Evolutionary conservation across 345 rosid genomes (phyloP), one percentile per base, ranked within the genome.

Genomic region (Melaleuca quinquenervia): DNA sequence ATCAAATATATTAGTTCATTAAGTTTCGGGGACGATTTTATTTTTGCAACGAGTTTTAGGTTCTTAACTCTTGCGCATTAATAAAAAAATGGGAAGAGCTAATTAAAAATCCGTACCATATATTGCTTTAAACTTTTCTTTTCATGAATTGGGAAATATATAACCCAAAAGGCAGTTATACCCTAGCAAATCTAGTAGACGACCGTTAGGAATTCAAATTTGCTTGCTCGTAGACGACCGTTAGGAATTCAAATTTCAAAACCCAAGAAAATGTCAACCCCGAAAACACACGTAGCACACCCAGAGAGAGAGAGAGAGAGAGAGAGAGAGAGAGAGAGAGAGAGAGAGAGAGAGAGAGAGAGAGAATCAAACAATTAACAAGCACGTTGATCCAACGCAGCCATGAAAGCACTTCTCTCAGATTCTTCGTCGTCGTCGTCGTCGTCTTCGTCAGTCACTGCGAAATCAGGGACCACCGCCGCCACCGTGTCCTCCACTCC

Each of bases 131-230:
- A 7, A 62, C 22, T 62, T 29, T 3, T 64, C 8, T 62, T 15
- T 64, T 0, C 15, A 14, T 0, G 36, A 29, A 22, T 64, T 64
- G 22, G 76, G 11, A 64, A 64, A 15, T 64, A 62, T 62, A 9
- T 62, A 29, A 6, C 2, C 1, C 0, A 0, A 24, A 7, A 29
- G 11, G 6, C 27, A 41, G 4, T 41, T 41, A 41, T 2, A 41
- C 2, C 41, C 41, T 41, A 41, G 41, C 41, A 41, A 41, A 41
- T 41, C 41, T 41, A 48, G 48, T 48, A 70, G 80, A 70, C 18
- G 91, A 90, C 94, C 95, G 95, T 93, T 93, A 84, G 14, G 4
- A 36, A 64, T 89, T 92, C 93, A 87, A 93, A 93, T 84, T 91
- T 70, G n/a, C n/a, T n/a, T n/a, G 80, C 80, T 70, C 80, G 48